A percentile compares a stretch with the other conserved stretches of the same genome.
Evolutionary conservation across 176 grass and related monocot genomes (phyloP).

Genomic region (Zizania latifolia): DNA sequence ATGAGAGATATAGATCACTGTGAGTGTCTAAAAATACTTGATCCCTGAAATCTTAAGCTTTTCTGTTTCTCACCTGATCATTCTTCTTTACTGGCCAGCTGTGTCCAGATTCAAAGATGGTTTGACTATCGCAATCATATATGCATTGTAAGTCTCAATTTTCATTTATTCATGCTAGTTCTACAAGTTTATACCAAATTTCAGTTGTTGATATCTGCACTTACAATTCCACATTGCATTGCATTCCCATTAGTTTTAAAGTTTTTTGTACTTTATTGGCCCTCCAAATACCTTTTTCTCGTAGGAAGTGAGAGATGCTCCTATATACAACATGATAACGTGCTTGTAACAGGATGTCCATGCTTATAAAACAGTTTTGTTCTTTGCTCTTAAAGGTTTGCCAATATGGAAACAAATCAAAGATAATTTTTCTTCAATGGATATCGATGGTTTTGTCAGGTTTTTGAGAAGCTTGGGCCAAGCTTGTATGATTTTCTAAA

Average conservation of each 20-base stretch:
- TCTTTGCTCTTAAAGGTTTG: slow-evolving; percentile 48
- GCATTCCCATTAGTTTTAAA: neutral
- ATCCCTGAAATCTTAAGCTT: neutral
- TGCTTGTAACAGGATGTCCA: slow-evolving; percentile 19
- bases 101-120: slow-evolving; percentile 90
- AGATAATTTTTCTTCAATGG: slow-evolving; percentile 72
- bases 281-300: neutral
- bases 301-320: slow-evolving; percentile 14
- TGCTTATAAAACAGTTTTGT: slow-evolving; percentile 31
- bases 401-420: slow-evolving; percentile 41
- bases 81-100: slow-evolving; percentile 42
- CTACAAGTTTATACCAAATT: slow-evolving; percentile 2
- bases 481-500: slow-evolving; percentile 99
- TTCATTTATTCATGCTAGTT: slow-evolving; percentile 23
- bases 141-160: slow-evolving; percentile 83
- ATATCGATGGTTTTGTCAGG: slow-evolving; percentile 93
- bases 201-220: slow-evolving; percentile 3
- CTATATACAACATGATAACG: slow-evolving; percentile 24
- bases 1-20: slow-evolving; percentile 63
- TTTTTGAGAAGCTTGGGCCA: slow-evolving; percentile 99
- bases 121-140: slow-evolving; percentile 96
- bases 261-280: slow-evolving; percentile 14
- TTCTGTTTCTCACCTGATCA: slow-evolving; percentile 4
- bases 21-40: slow-evolving; percentile 31
- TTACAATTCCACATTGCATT: neutral